Conservation (phyloP, 2,329 filamentous ascomycete genomes). For the Ophiostoma sp. region DNA sequence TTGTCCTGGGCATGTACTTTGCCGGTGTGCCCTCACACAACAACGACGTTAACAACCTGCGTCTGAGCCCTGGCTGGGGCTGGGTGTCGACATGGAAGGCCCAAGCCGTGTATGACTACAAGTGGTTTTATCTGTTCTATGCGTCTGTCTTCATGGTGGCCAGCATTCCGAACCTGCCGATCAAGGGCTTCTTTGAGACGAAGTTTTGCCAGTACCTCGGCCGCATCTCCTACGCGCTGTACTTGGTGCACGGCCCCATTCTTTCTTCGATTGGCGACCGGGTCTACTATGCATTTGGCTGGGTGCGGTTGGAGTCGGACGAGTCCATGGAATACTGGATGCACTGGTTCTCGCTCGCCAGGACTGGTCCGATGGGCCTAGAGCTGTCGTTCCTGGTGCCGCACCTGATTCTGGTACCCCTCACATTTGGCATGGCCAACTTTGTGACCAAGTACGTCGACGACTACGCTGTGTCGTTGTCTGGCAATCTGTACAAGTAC, state of each 20-base stretch:
- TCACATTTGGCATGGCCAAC: constrained; percentile 55
- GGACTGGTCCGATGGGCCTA: constrained; percentile 52
- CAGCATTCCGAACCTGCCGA: constrained; percentile 52
- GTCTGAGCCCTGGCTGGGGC: constrained; percentile 54
- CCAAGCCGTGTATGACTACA: constrained; percentile 59
- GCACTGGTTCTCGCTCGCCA: constrained; percentile 50
- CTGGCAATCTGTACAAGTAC: constrained; percentile 51
- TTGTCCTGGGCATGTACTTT: constrained; percentile 50
- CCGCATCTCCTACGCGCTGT: constrained; percentile 56
- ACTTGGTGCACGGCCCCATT: constrained; percentile 59
- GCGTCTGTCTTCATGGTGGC: constrained; percentile 53
- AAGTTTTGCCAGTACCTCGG: constrained; percentile 57
- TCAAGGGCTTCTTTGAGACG: constrained; percentile 54
- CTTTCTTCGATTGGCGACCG: constrained; percentile 56
- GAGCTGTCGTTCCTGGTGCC: constrained; percentile 55
- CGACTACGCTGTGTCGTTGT: constrained; percentile 54
- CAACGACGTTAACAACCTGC: constrained; percentile 44
- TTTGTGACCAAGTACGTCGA: constrained; percentile 52
- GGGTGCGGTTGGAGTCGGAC: constrained; percentile 38
- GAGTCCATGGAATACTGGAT: constrained; percentile 52
- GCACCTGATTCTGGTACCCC: constrained; percentile 54
- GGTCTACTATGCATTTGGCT: constrained; percentile 57
- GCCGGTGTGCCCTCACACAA: constrained; percentile 55
- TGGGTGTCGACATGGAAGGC: constrained; percentile 57
- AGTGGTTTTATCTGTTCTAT: constrained; percentile 64